Percentiles rank a stretch among this genome's conserved stretches.
phyloP scores from a whole-genome alignment of 1,284 basidiomycete species.

The Coriolopsis trogii region DNA sequence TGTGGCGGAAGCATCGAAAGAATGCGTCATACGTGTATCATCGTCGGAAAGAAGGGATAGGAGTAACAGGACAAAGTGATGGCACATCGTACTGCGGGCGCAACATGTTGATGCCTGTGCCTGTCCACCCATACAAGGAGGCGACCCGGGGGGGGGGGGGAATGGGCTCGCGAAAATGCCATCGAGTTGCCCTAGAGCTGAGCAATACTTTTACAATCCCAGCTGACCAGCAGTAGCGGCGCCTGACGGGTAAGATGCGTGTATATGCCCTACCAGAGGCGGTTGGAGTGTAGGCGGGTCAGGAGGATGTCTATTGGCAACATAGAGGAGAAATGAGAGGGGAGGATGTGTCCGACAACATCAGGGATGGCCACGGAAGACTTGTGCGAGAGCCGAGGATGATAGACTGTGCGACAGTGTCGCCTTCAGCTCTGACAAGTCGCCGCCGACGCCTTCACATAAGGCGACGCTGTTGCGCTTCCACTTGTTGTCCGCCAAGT shows the following conservation, averaged over 20 bases:
- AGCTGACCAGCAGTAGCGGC: slow-evolving; percentile 5
- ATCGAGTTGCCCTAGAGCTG: background rate
- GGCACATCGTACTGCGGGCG: background rate
- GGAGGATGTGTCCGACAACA: background rate
- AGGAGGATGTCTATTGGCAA: background rate
- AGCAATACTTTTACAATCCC: background rate
- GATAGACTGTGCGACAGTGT: background rate
- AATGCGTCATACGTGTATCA: too few relatives aligned
- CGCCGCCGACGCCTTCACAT: background rate
- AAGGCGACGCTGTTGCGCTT: slow-evolving; percentile 3
- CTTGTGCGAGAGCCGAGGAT: background rate
- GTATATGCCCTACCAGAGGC: slow-evolving; percentile 6
- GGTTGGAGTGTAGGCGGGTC: background rate
- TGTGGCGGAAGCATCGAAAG: background rate
- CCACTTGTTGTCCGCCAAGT: background rate
- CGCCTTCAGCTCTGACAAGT: background rate
- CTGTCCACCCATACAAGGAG: too few relatives aligned
- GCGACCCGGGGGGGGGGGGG: too few relatives aligned
- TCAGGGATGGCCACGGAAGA: background rate
- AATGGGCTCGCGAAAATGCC: background rate
- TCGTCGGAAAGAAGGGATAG: too few relatives aligned
- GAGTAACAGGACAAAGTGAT: background rate
- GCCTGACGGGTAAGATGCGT: slow-evolving; percentile 8
- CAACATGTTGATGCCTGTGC: background rate
- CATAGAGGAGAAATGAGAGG: background rate